Base-by-base conservation (phyloP, 1,284 basidiomycete genomes). In the Coniferiporia weirii region DNA sequence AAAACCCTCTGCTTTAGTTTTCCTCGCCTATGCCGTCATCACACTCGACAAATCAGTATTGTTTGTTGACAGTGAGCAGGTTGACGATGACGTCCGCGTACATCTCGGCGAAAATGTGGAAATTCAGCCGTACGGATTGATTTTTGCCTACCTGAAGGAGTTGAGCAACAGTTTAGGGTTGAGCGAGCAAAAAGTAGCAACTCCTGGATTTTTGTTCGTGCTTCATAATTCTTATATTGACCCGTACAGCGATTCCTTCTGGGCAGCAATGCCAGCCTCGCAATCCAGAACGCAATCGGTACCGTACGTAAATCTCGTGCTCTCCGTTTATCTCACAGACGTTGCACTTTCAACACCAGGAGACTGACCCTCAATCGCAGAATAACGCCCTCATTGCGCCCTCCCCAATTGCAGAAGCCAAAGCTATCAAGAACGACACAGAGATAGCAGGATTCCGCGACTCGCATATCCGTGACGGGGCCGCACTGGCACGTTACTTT, bases 381-480 rank as follows among this genome's bases (percentile, higher is more conserved):
- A 79, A 78, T 19, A 83, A 85, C 57, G 76, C 85, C 65, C 74
- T 75, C n/a, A 81, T 86, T 56, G 72, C 77, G 1, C 80, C 84
- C 35, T 93, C 92, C 0, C 89, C 90, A 2, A 77, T 98, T 12
- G 84, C 89, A 10, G 86, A 91, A 59, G 78, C 93, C 64, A 98
- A 98, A 71, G 78, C 94, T 4, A 85, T 95, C 72, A 98, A 98
- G 78, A 98, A 97, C 66, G 75, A 76, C 38, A 82, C 80, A 1
- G 96, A 99, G 71, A 75, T 96, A 10, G 85, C 90, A 69, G 96
- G 96, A 0, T 98, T 98, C 79, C 80, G 95, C 38, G 84, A 90
- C 66, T 83, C 80, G 57, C 94, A 99, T 70, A 85, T 97, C 50
- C 82, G 95, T 9, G 96, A 99, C 70, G 95, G 96, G 2, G 86